These are phyloP conservation scores for Neovahlkampfia damariscottae DNA, from an alignment of 78 protist genomes.

Conservation along the genomic window DNA sequence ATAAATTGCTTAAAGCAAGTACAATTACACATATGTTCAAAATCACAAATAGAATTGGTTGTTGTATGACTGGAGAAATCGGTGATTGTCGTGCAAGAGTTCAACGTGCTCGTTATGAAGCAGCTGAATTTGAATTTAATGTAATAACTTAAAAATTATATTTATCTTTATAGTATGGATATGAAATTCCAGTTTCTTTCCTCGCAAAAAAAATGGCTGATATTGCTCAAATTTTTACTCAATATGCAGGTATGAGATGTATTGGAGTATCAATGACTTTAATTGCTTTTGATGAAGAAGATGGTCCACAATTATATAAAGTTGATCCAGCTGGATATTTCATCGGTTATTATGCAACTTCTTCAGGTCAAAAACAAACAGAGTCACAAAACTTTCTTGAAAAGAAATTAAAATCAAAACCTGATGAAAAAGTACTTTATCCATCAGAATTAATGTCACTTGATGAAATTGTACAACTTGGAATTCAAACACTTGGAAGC, in stretches of 20 bases:
- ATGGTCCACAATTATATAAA: slow-evolving; percentile 82
- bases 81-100: slow-evolving; percentile 79
- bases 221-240: slow-evolving; percentile 80
- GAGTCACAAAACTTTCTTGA: slow-evolving; percentile 89
- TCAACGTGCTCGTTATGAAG: slow-evolving; percentile 69
- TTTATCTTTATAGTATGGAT: too few relatives aligned
- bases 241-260: slow-evolving; percentile 81
- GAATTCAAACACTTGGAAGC: slow-evolving; percentile 69
- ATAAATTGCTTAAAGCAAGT: slow-evolving; percentile 70
- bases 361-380: slow-evolving; percentile 83
- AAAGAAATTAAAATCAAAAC: slow-evolving; percentile 77
- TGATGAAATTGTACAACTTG: slow-evolving; percentile 43
- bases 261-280: slow-evolving; percentile 73
- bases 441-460: too few relatives aligned
- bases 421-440: too few relatives aligned
- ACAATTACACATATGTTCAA: slow-evolving; percentile 71
- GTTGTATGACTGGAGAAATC: slow-evolving; percentile 68
- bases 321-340: slow-evolving; percentile 88
- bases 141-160: too few relatives aligned
- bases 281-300: slow-evolving; percentile 78
- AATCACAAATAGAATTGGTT: slow-evolving; percentile 73
- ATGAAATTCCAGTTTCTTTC: slow-evolving; percentile 59
- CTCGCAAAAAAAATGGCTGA: slow-evolving; percentile 88
- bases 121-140: slow-evolving; percentile 74
- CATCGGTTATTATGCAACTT: slow-evolving; percentile 70